Base-by-base conservation (phyloP, 352 stramenopile genomes). In the Phytophthora melonis region DNA sequence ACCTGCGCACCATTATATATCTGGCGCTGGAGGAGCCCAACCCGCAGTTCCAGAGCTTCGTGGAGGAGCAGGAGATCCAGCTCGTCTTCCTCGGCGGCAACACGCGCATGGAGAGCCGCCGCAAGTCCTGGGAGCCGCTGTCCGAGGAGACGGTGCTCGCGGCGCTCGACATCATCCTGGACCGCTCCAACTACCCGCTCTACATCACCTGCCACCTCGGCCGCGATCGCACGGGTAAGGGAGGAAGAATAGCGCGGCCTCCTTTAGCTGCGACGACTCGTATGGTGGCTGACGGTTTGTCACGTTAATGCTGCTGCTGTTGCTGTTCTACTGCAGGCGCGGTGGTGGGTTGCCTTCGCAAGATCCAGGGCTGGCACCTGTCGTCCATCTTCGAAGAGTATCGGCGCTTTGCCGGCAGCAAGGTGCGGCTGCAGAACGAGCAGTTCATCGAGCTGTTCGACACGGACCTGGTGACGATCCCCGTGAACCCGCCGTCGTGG, bases 401-500 rank as follows among this genome's bases (percentile, higher is more conserved):
- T 74, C 86, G 93, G 32, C 88, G 92, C 63, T 98, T 97, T 62
- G 93, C 92, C 5, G 88, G 87, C 62, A 96, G 83, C 65, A 97
- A 97, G 79, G 92, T 98, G 74, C 81, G 90, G 41, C 89, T 97
- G 23, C 92, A 97, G 75, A 98, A 97, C 79, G 93, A 98, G 78
- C 93, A 98, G 75, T 98, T 98, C 79, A 98, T 98, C 58, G 93
- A 98, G 70, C 85, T 98, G n/a, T 98, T 98, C 69, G 93, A 98
- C 73, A 97, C 92, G 52, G 93, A 98, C 67, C 82, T 98, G 36
- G 89, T 98, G 21, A 91, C 88, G 34, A 93, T 97, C 45, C 90
- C 89, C 16, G 78, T 84, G 55, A 90, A 93, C 70, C 87, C 86
- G 34, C 90, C 86, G 13, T 77, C 84, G 13, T 97, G 87, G 89